Percentiles rank a stretch among this genome's conserved stretches.
phyloP scores from a whole-genome alignment of 345 rosid genomes.

The Boechera divaricarpa region DNA sequence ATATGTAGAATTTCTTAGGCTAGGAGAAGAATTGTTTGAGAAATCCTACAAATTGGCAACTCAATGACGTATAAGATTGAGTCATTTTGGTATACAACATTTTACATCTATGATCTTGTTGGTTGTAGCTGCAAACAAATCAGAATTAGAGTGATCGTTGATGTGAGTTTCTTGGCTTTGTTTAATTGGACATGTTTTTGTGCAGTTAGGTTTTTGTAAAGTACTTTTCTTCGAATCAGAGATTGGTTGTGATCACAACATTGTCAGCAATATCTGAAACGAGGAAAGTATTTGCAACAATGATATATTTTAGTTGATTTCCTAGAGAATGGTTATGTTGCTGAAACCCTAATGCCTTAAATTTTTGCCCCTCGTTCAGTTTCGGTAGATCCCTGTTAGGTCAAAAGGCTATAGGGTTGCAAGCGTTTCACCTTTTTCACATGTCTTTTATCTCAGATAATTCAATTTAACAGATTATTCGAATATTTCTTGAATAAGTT shows the following conservation, averaged over 20 bases:
- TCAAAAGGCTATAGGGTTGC: slow-evolving; percentile 1
- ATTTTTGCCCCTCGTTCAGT: no score
- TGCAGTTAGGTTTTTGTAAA: slow-evolving; percentile 21
- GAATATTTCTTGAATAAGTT: no score
- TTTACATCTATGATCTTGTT: slow-evolving; percentile 5
- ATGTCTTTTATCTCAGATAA: neutral
- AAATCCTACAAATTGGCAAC: neutral
- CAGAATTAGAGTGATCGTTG: neutral
- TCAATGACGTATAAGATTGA: neutral
- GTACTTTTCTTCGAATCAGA: slow-evolving; percentile 16
- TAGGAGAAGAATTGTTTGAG: neutral
- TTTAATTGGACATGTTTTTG: slow-evolving; percentile 14
- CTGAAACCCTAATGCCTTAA: no score
- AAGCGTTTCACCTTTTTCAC: neutral
- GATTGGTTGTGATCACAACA: slow-evolving; percentile 17
- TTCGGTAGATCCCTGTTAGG: slow-evolving; percentile 19
- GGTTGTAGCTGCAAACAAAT: slow-evolving; percentile 5
- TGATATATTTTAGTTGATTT: neutral
- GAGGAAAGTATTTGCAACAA: slow-evolving; percentile 75
- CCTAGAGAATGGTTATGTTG: no score
- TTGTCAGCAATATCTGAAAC: slow-evolving; percentile 49
- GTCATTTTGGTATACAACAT: neutral
- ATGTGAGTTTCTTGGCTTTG: neutral
- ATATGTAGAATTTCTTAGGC: no score
- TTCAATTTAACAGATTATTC: neutral